These are phyloP conservation scores for Orbilia javanica DNA, from an alignment of 2,329 filamentous ascomycete genomes.

Conservation along the genomic window DNA sequence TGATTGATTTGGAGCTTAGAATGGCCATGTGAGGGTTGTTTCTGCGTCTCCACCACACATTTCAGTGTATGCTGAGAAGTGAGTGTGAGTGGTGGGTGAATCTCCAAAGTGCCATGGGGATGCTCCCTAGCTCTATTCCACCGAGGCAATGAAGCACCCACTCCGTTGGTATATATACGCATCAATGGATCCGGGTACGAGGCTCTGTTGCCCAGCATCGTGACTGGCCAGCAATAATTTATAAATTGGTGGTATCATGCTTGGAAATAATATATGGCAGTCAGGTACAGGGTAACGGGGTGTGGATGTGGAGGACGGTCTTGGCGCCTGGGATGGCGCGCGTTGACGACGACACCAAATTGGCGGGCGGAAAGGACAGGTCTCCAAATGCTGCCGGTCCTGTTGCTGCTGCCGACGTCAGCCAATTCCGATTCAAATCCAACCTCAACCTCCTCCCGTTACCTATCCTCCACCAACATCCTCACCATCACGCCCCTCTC, in stretches of 20 bases:
- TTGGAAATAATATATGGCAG: too few relatives aligned
- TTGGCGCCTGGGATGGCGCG: constrained; percentile 3
- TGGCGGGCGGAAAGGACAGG: constrained; percentile 45
- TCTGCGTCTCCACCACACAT: too few relatives aligned
- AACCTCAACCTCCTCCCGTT: background rate
- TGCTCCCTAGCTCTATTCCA: too few relatives aligned
- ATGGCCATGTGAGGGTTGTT: background rate
- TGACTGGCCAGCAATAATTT: too few relatives aligned
- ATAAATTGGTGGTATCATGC: too few relatives aligned
- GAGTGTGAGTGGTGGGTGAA: too few relatives aligned
- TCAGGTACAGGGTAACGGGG: background rate
- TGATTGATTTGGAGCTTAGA: background rate
- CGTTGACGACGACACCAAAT: constrained; percentile 5
- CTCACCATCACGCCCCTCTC: background rate
- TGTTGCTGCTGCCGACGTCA: constrained; percentile 41
- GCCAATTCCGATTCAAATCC: constrained; percentile 22
- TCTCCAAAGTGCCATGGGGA: too few relatives aligned
- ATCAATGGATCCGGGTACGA: too few relatives aligned
- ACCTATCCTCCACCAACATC: constrained; percentile 16
- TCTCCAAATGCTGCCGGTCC: constrained; percentile 25
- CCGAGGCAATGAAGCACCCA: too few relatives aligned
- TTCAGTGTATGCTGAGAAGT: too few relatives aligned
- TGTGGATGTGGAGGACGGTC: background rate
- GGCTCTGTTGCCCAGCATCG: too few relatives aligned
- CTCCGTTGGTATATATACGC: too few relatives aligned